Conservation (phyloP, 371 early-diverging fungal species). For the Mucor mucedo region DNA sequence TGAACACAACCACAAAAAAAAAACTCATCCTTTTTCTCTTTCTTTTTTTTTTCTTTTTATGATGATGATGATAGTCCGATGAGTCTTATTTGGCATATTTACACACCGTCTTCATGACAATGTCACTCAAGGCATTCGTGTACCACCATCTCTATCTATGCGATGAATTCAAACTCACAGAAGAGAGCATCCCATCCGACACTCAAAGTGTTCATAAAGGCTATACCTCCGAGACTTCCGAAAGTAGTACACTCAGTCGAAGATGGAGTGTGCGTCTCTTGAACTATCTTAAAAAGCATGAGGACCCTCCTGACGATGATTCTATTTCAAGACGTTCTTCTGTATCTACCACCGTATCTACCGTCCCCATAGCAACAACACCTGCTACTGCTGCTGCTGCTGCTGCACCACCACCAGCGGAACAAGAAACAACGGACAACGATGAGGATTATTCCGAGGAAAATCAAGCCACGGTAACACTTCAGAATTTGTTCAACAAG, state of each 20-base stretch:
- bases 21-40: not conserved
- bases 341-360: not conserved
- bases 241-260: constrained; percentile 20
- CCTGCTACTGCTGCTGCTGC: too few species aligned
- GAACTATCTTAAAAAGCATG: constrained; percentile 46
- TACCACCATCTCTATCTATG: constrained; percentile 41
- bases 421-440: not conserved
- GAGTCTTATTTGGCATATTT: constrained; percentile 43
- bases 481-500: constrained; percentile 8
- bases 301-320: constrained; percentile 26
- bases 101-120: constrained; percentile 46
- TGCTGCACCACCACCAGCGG: not conserved
- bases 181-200: constrained; percentile 5
- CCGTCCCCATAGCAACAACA: not conserved
- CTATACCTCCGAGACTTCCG: constrained; percentile 29
- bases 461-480: constrained; percentile 41
- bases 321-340: not conserved
- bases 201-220: constrained; percentile 9
- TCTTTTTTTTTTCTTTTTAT: too few species aligned
- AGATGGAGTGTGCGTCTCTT: constrained; percentile 52
- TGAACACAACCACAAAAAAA: not conserved
- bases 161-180: constrained; percentile 17
- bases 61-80: constrained; percentile 29
- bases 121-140: constrained; percentile 46
- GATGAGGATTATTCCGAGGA: constrained; percentile 30